Evolutionary conservation across 306 rosid genomes (phyloP), one percentile per base, ranked within the genome.

Genomic region (Cucumis sativus): DNA sequence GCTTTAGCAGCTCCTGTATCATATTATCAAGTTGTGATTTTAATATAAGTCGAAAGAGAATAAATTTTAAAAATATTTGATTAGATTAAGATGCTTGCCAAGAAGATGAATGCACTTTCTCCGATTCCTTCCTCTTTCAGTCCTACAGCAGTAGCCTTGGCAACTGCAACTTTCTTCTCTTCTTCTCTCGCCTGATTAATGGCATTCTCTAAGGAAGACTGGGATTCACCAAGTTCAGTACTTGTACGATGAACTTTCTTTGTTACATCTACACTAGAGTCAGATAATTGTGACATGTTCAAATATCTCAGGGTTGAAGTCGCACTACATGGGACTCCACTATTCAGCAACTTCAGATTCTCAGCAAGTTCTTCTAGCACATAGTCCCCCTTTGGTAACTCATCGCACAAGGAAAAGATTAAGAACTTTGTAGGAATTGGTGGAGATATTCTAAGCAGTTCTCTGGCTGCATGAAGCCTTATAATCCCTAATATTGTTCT

Each of bases 381-480:
- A 20, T 84, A 91, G 54, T 96, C 98, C 40, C 98, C 99, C 75
- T 96, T 96, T 1, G 98, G 96, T 72, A 96, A 77, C 83, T 91
- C 98, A 11, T 89, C 86, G 39, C 87, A 92, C 82, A 96, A 81
- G 20, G 97, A 83, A 73, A 96, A 96, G 66, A 92, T 96, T 57
- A 96, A 79, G 89, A 96, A 91, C 58, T 88, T 91, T 51, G 96
- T 90, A 20, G 99, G 98, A 54, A 82, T 75, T 21, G 98, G 99
- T 45, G 99, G 93, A 6, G 92, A 91, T 81, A 92, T 89, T 83
- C 92, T 87, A 21, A 88, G 92, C 91, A 96, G 85, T 80, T 96
- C 99, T 82, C 98, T 87, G 60, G 97, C 98, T 47, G 97, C 98
- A 78, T 92, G 98, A 54, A 96, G 96, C 88, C 96, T 87, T 84